phyloP scores from a whole-genome alignment of 163 green algal species.

The Coccomyxa subellipsoidea region DNA sequence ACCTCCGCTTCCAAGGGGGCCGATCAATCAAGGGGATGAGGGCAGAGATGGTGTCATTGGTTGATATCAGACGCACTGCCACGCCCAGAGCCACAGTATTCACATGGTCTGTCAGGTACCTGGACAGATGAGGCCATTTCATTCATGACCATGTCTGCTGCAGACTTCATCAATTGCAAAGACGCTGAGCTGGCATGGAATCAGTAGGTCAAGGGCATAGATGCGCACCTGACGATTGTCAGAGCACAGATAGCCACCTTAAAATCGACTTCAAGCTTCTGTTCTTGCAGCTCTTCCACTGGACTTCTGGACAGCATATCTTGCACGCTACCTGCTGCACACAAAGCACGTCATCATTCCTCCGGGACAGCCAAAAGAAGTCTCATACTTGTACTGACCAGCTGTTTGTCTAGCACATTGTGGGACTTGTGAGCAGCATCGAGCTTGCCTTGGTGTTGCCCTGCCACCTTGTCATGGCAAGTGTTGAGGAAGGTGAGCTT shows the following conservation, averaged over 20 bases:
- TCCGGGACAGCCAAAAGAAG: no score
- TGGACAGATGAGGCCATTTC: slow-evolving; percentile 7
- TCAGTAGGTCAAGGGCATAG: no score
- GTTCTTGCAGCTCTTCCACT: slow-evolving; percentile 61
- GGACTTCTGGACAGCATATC: slow-evolving; percentile 47
- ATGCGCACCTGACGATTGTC: slow-evolving; percentile 60
- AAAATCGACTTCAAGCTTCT: slow-evolving; percentile 63
- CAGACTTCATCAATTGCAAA: no score
- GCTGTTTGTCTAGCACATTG: no score
- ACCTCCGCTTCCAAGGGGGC: slow-evolving; percentile 69
- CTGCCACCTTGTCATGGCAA: not conserved
- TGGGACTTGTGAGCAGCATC: not conserved
- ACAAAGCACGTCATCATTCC: not conserved
- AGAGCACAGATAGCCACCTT: slow-evolving; percentile 58
- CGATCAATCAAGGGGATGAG: slow-evolving; percentile 79
- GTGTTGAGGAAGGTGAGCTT: not conserved
- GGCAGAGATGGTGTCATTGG: slow-evolving; percentile 69
- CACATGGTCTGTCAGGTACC: slow-evolving; percentile 79
- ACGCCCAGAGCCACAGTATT: slow-evolving; percentile 62
- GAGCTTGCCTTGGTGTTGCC: not conserved
- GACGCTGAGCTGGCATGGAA: no score
- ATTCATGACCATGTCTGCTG: no score
- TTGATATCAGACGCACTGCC: slow-evolving; percentile 60
- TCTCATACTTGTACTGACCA: no score
- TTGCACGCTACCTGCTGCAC: slow-evolving; percentile 45